Evolutionary conservation across 2,329 filamentous ascomycete species (phyloP).

Genomic region (Colletotrichum zoysiae): DNA sequence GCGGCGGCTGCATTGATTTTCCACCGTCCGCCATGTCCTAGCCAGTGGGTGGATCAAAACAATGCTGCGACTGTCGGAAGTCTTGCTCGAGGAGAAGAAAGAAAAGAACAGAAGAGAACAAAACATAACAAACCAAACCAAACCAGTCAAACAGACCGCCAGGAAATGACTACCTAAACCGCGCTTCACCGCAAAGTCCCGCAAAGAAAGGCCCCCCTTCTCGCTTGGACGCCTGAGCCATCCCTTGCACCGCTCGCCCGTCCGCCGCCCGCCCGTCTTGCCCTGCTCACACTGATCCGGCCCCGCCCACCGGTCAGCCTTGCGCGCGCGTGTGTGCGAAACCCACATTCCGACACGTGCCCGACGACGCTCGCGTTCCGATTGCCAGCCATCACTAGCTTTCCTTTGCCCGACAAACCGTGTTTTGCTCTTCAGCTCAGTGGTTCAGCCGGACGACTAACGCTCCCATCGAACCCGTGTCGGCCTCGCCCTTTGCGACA

Average conservation of each 20-base stretch:
- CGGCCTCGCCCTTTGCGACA: background rate
- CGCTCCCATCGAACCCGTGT: background rate
- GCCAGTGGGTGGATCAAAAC: background rate
- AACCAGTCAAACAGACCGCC: background rate
- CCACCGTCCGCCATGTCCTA: conserved; percentile 12
- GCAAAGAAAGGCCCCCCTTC: background rate
- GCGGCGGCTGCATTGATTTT: conserved; percentile 28
- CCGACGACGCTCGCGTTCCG: background rate
- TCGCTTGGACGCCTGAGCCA: conserved; percentile 4
- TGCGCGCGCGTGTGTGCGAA: background rate
- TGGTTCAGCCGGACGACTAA: background rate
- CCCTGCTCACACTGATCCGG: conserved; percentile 2
- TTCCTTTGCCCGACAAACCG: background rate
- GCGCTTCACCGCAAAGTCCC: background rate
- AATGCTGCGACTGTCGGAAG: background rate
- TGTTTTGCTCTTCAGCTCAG: background rate
- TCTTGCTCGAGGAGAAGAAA: background rate
- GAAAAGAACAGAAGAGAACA: background rate
- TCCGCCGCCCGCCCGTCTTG: background rate
- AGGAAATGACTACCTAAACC: background rate
- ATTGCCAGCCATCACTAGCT: conserved; percentile 10
- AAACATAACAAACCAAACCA: too few species aligned
- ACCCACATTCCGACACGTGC: background rate
- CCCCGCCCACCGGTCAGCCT: conserved; percentile 15
- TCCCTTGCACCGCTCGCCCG: conserved; percentile 16